These are phyloP conservation scores for Cryptosporidium meleagridis DNA, from an alignment of 169 alveolate genomes.

Conservation along the genomic window DNA sequence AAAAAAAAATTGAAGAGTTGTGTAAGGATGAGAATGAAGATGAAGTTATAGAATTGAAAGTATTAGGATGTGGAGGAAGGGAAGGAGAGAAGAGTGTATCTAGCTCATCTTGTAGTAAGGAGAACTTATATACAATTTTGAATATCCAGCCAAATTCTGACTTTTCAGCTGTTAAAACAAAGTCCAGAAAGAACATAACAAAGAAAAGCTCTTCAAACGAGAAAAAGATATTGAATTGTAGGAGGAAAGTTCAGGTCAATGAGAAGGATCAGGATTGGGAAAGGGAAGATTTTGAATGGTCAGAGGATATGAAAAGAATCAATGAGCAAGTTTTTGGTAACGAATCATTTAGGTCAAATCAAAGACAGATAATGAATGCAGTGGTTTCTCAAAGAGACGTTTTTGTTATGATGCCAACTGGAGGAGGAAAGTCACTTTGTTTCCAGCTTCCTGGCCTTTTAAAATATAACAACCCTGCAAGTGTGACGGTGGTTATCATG, in stretches of 20 bases:
- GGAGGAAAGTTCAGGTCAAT: slow-evolving; percentile 13
- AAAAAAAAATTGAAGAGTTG: neutral
- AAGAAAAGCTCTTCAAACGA: slow-evolving; percentile 4
- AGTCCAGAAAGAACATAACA: neutral
- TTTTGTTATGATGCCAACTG: slow-evolving; percentile 97
- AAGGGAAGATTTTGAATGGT: slow-evolving; percentile 80
- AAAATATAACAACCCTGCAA: slow-evolving; percentile 77
- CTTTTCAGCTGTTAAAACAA: neutral
- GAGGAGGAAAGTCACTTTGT: slow-evolving; percentile 96
- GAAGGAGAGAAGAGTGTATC: neutral
- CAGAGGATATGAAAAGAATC: slow-evolving; percentile 74
- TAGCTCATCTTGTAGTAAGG: neutral
- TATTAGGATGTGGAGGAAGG: too few relatives aligned
- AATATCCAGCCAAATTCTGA: neutral
- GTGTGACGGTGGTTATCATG: slow-evolving; percentile 91
- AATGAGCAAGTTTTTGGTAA: slow-evolving; percentile 81
- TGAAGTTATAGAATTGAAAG: neutral
- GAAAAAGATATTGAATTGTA: neutral
- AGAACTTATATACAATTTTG: slow-evolving; percentile 18
- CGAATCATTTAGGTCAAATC: slow-evolving; percentile 87
- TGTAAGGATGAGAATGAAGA: neutral
- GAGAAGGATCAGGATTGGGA: slow-evolving; percentile 51
- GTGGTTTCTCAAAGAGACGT: slow-evolving; percentile 90
- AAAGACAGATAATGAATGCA: slow-evolving; percentile 93
- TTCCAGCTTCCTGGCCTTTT: slow-evolving; percentile 93